These are phyloP conservation scores for Pouteria campechiana DNA, from an alignment of 179 eudicot genomes.

Conservation along the genomic window DNA sequence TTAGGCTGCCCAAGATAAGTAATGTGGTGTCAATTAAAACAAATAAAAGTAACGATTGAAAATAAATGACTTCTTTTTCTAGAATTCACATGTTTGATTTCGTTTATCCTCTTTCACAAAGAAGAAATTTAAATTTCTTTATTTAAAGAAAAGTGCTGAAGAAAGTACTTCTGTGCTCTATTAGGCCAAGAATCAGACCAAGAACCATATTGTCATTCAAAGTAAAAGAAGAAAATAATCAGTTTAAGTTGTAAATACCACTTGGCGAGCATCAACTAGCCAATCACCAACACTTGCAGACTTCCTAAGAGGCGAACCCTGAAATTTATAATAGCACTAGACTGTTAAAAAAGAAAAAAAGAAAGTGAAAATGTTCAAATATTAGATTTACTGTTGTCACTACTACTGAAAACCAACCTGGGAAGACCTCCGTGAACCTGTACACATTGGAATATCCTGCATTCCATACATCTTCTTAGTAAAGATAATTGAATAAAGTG, in stretches of 20 bases:
- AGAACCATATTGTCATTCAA: too few species aligned
- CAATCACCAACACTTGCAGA: slow-evolving; percentile 95
- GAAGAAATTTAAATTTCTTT: too few species aligned
- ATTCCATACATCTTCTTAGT: slow-evolving; percentile 24
- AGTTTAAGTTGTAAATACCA: slow-evolving; percentile 28
- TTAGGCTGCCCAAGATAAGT: slow-evolving; percentile 45
- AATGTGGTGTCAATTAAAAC: too few species aligned
- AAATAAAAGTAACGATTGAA: too few species aligned
- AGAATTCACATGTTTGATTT: too few species aligned
- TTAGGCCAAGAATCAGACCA: slow-evolving; percentile 1
- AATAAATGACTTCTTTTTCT: too few species aligned
- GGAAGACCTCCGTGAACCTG: slow-evolving; percentile 44
- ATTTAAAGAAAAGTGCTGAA: too few species aligned
- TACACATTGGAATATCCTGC: slow-evolving; percentile 64
- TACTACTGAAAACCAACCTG: slow-evolving; percentile 39
- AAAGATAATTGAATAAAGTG: slow-evolving; percentile 5
- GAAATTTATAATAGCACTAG: slow-evolving; percentile 10
- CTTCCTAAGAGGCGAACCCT: slow-evolving; percentile 83
- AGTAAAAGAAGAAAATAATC: not conserved
- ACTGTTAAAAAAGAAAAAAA: too few species aligned
- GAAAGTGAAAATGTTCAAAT: not conserved
- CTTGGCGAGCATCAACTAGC: slow-evolving; percentile 65
- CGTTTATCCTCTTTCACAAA: too few species aligned
- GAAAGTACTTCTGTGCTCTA: too few species aligned
- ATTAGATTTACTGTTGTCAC: not conserved